These are phyloP conservation scores for Coemansia sp. DNA, from an alignment of 192 early-diverging fungal genomes.

Conservation along the genomic window DNA sequence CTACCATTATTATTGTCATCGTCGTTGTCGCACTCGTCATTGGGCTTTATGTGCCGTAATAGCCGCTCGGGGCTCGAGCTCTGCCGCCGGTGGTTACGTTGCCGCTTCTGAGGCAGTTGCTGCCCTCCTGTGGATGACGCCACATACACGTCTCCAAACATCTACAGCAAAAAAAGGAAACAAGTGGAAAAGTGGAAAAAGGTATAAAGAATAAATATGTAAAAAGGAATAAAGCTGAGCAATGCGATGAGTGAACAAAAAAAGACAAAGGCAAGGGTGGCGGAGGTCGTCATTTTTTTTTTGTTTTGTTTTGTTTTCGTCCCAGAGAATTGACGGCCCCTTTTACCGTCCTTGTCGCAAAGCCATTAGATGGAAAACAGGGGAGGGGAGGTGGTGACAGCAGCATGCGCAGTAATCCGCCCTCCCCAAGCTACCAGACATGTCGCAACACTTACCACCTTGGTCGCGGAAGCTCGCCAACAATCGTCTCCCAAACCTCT, in stretches of 20 bases:
- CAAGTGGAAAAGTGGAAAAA: too few relatives aligned
- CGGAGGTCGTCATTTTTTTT: too few relatives aligned
- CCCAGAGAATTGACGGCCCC: too few relatives aligned
- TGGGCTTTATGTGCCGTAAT: not conserved
- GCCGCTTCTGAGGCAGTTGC: constrained; percentile 3
- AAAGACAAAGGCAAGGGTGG: not conserved
- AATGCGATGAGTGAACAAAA: too few relatives aligned
- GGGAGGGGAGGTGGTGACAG: not conserved
- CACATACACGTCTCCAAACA: not conserved
- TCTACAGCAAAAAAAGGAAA: not conserved
- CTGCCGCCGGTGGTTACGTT: not conserved
- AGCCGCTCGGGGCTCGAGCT: not conserved
- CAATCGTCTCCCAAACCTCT: too few relatives aligned
- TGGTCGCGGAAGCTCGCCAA: too few relatives aligned
- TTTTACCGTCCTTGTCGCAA: too few relatives aligned
- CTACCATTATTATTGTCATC: not conserved
- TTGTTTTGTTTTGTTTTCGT: too few relatives aligned
- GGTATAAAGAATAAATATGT: too few relatives aligned
- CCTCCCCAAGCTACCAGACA: not conserved
- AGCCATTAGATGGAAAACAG: not conserved
- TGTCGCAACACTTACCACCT: not conserved
- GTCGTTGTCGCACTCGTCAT: not conserved
- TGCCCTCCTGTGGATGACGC: not conserved
- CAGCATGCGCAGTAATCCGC: not conserved
- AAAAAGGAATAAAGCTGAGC: too few relatives aligned